Evolutionary conservation across 495 filamentous ascomycete species (phyloP), one percentile per base, ranked within the genome.

Genomic region (Neurospora sublineolata): DNA sequence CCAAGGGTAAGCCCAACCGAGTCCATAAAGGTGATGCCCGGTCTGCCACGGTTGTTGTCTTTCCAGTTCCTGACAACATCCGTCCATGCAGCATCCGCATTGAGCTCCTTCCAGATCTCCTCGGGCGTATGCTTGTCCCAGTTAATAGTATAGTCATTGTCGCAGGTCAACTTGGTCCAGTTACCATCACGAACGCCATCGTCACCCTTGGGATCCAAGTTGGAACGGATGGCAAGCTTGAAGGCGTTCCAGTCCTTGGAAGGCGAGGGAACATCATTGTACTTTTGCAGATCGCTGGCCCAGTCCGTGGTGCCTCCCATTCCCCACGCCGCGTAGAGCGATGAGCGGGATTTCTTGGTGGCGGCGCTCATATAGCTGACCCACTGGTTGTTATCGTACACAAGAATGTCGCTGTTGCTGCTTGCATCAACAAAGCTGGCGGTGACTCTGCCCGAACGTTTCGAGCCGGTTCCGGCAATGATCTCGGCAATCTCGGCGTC

Each of bases 11-110:
- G 91, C 8, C 87, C 84, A 73, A 96, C 88, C 7, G 89, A 86
- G 75, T 92, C 92, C 6, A 93, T 79, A 74, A 95, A 93, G 0
- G 90, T 90, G 0, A 71, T 1, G 12, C 12, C 52, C 11, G 91
- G 90, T 33, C 40, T 33, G 44, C 12, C 23, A 23, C 60, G 67
- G 14, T 73, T 38, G 7, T 60, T 20, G n/a, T 58, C 16, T 18
- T 70, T 52, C 72, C 70, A 76, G 12, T 74, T 69, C 67, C 67
- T 75, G 33, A 79, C 46, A 5, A 70, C 69, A 23, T 77, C 71
- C 3, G 16, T 11, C 73, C 80, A 82, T 8, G 79, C 78, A 23
- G 37, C 69, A 39, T 73, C 71, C 1, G 74, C 70, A 64, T 76
- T 69, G 72, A 81, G 14, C 64, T 5, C 18, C 30, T 69, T 33